Evolutionary conservation across 768 basidiomycete genomes (phyloP).

Genomic region (Inosperma sp.): DNA sequence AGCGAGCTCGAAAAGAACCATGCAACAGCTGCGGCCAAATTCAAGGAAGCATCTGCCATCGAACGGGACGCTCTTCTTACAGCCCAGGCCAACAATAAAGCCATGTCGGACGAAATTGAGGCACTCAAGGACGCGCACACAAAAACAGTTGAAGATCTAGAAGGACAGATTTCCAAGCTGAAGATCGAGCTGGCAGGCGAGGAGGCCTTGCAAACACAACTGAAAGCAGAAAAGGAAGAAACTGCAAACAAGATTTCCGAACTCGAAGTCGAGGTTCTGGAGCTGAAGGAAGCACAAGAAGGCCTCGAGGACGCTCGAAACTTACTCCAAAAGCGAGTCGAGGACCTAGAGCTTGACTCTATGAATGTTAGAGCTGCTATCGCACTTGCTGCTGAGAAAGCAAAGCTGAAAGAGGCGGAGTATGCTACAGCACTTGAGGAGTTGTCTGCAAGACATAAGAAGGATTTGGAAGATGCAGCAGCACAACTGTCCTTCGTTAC

Average conservation of each 20-base stretch:
- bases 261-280: constrained; percentile 75
- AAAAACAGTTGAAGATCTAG: constrained; percentile 44
- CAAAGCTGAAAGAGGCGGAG: constrained; percentile 45
- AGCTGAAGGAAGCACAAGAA: constrained; percentile 69
- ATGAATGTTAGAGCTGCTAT: constrained; percentile 43
- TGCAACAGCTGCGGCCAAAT: constrained; percentile 38
- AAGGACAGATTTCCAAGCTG: constrained; percentile 42
- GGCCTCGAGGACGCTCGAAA: constrained; percentile 54
- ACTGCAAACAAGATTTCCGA: constrained; percentile 69
- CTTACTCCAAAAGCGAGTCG: constrained; percentile 41
- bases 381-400: constrained; percentile 44
- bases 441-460: constrained; percentile 39
- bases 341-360: constrained; percentile 51
- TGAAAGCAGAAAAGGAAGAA: constrained; percentile 64
- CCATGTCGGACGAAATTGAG: constrained; percentile 48
- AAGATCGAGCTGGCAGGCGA: constrained; percentile 43
- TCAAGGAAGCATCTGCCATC: constrained; percentile 47
- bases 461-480: constrained; percentile 40
- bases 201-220: constrained; percentile 43
- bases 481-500: constrained; percentile 42
- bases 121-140: constrained; percentile 48
- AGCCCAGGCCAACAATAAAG: constrained; percentile 57
- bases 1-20: constrained; percentile 46
- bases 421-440: constrained; percentile 37
- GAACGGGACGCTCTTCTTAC: constrained; percentile 63